Percentiles rank a stretch among this genome's conserved stretches.
Conservation (phyloP, 179 eudicot species). For the Sideroxylon spinosum region DNA sequence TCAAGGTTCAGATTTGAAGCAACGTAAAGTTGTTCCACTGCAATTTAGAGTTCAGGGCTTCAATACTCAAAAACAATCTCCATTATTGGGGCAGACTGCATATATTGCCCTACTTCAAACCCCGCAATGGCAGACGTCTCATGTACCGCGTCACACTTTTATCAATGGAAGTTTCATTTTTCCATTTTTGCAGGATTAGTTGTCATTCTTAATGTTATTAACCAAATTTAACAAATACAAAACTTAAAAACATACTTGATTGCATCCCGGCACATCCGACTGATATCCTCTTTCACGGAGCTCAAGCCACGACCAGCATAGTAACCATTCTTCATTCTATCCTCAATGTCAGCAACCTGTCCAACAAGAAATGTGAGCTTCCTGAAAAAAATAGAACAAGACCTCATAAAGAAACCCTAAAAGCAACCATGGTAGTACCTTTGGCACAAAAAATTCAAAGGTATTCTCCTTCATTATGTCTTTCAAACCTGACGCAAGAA, state of each 20-base stretch:
- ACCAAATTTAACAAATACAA: constrained; percentile 3
- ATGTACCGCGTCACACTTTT: background rate
- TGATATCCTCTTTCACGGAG: constrained; percentile 73
- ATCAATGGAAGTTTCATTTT: background rate
- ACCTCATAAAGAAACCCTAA: background rate
- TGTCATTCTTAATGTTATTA: background rate
- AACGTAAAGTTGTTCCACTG: too few relatives aligned
- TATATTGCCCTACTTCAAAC: too few relatives aligned
- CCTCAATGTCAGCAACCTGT: constrained; percentile 82
- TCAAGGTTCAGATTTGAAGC: too few relatives aligned
- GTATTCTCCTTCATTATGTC: constrained; percentile 81
- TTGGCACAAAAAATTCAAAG: constrained; percentile 65
- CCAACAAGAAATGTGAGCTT: constrained; percentile 15
- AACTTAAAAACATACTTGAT: constrained; percentile 41
- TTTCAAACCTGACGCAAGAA: constrained; percentile 57
- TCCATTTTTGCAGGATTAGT: background rate
- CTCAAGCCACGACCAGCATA: constrained; percentile 80
- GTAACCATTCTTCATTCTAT: constrained; percentile 72
- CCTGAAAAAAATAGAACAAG: background rate
- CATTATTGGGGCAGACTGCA: too few relatives aligned
- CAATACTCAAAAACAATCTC: too few relatives aligned
- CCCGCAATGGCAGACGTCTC: too few relatives aligned
- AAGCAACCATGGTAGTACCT: constrained; percentile 40
- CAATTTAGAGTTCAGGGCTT: too few relatives aligned
- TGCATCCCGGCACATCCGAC: constrained; percentile 87